Evolutionary conservation across 306 rosid genomes (phyloP).

Genomic region (Canavalia ensiformis): DNA sequence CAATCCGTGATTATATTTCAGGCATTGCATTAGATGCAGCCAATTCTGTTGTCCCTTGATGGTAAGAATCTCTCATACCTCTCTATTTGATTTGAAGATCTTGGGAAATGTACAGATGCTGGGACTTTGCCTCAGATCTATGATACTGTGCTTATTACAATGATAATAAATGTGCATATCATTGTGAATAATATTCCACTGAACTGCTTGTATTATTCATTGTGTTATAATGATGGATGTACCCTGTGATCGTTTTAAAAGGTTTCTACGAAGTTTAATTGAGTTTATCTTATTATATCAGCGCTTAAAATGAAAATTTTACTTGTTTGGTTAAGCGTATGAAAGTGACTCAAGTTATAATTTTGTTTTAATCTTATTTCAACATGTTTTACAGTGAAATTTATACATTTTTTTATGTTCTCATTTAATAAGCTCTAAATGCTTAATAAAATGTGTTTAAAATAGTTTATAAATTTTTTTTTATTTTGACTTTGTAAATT

Average conservation of each 20-base stretch:
- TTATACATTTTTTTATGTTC: not conserved
- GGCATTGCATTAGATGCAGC: conserved; percentile 14
- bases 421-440: not conserved
- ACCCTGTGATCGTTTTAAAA: not conserved
- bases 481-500: not conserved
- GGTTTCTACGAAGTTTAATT: not conserved
- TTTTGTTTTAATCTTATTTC: not conserved
- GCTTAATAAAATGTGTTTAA: not conserved
- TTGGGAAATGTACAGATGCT: conserved; percentile 36
- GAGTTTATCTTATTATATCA: not conserved
- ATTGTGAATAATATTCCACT: conserved; percentile 20
- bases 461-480: not conserved
- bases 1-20: not conserved
- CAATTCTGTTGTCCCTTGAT: not conserved
- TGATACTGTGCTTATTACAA: conserved; percentile 13
- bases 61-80: conserved; percentile 5
- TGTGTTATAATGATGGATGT: not conserved
- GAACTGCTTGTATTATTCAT: not conserved
- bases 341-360: not conserved
- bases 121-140: conserved; percentile 6
- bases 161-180: not conserved
- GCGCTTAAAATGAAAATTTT: no score
- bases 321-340: no score
- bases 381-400: not conserved
- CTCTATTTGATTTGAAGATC: not conserved